Evolutionary conservation across 2,329 filamentous ascomycete species (phyloP).

Genomic region (Madurella mycetomatis): DNA sequence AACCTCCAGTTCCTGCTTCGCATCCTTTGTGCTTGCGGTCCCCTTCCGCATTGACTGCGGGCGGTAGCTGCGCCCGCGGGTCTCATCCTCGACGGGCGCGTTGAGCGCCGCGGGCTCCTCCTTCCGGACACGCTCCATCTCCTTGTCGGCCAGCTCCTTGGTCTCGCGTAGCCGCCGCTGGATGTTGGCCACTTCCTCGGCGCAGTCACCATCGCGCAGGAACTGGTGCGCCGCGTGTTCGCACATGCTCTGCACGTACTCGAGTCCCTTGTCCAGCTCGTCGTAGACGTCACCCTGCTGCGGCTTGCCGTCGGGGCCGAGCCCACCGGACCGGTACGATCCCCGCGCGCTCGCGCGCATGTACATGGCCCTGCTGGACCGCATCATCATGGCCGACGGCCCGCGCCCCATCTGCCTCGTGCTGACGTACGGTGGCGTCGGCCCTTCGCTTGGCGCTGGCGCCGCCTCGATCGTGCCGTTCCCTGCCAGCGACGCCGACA

Average conservation of each 20-base stretch:
- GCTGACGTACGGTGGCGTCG: slow-evolving; percentile 36
- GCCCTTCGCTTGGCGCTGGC: slow-evolving; percentile 18
- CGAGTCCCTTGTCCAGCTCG: slow-evolving; percentile 70
- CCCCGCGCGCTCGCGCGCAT: slow-evolving; percentile 23
- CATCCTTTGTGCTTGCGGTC: neutral
- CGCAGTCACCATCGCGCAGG: slow-evolving; percentile 80
- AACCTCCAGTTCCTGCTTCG: slow-evolving; percentile 41
- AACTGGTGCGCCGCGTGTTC: slow-evolving; percentile 87
- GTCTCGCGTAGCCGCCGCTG: slow-evolving; percentile 61
- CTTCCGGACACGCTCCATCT: slow-evolving; percentile 52
- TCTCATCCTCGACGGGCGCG: slow-evolving; percentile 35
- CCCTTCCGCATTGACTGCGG: slow-evolving; percentile 52
- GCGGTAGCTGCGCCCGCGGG: slow-evolving; percentile 46
- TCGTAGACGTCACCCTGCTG: slow-evolving; percentile 57
- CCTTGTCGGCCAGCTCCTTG: slow-evolving; percentile 54
- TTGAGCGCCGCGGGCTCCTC: slow-evolving; percentile 47
- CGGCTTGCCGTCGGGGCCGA: slow-evolving; percentile 25
- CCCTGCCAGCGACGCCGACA: neutral
- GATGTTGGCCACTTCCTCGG: slow-evolving; percentile 68
- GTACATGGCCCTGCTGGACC: slow-evolving; percentile 26
- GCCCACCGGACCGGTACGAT: slow-evolving; percentile 23
- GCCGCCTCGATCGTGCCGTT: slow-evolving; percentile 12
- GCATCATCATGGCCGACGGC: slow-evolving; percentile 19
- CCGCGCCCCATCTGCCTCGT: slow-evolving; percentile 36
- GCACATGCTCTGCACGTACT: slow-evolving; percentile 74